Conservation (phyloP, 768 basidiomycete species). For the Cystofilobasidium bisporidii region DNA sequence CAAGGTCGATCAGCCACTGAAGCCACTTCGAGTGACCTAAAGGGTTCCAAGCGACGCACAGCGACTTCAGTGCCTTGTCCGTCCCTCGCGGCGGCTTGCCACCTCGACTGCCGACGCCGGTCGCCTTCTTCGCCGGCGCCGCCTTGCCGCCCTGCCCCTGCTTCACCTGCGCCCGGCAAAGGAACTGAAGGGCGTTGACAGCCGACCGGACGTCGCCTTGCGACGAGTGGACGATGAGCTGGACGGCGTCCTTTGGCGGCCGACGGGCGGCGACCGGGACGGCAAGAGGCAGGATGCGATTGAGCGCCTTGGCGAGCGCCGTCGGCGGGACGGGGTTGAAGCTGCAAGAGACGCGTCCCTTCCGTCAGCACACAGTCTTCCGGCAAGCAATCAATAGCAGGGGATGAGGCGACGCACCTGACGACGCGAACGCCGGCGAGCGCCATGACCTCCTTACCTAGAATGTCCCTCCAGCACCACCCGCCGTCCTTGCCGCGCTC, state of each 20-base stretch:
- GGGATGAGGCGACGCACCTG: not conserved
- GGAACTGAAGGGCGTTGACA: slow-evolving; percentile 85
- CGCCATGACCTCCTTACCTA: slow-evolving; percentile 59
- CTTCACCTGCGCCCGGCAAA: slow-evolving; percentile 44
- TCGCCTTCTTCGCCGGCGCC: slow-evolving; percentile 33
- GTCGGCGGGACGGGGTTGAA: slow-evolving; percentile 90
- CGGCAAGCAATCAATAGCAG: too few relatives aligned
- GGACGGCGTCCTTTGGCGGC: slow-evolving; percentile 59
- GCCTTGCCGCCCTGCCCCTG: slow-evolving; percentile 38
- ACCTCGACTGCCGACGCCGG: slow-evolving; percentile 35
- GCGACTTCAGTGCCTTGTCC: slow-evolving; percentile 36
- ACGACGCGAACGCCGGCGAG: not conserved
- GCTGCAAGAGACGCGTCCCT: slow-evolving; percentile 41
- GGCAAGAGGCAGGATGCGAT: slow-evolving; percentile 50
- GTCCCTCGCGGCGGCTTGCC: slow-evolving; percentile 36
- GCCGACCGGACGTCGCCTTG: slow-evolving; percentile 91
- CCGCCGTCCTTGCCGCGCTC: slow-evolving; percentile 48
- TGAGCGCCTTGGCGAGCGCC: slow-evolving; percentile 67
- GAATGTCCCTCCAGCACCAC: slow-evolving; percentile 58
- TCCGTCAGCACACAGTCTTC: not conserved
- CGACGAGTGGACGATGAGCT: slow-evolving; percentile 64
- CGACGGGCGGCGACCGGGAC: slow-evolving; percentile 32
- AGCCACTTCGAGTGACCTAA: too few relatives aligned
- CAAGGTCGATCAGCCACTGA: too few relatives aligned
- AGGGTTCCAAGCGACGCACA: slow-evolving; percentile 32